A percentile compares a stretch with the other conserved stretches of the same genome.
Evolutionary conservation across 352 stramenopile species (phyloP).

Genomic region (Phytopythium helicoides): DNA sequence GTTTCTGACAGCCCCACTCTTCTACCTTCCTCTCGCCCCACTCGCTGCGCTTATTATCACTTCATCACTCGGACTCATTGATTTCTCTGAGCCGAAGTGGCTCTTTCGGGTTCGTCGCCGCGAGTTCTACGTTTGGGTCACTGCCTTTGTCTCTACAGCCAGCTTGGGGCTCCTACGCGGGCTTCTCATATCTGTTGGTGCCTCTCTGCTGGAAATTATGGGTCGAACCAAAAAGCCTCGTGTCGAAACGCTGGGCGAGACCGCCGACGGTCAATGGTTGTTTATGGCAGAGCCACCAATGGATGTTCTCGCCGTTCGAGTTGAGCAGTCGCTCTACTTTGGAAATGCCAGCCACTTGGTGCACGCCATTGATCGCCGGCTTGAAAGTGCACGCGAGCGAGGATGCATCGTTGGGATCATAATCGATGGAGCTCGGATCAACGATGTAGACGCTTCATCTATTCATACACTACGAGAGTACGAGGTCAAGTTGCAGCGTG

Average conservation of each 20-base stretch:
- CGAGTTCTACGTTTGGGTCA: conserved; percentile 68
- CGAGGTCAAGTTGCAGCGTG: conserved; percentile 13
- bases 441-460: conserved; percentile 21
- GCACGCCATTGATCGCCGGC: conserved; percentile 39
- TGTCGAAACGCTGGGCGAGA: conserved; percentile 42
- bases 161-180: conserved; percentile 44
- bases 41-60: conserved; percentile 90
- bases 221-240: conserved; percentile 54
- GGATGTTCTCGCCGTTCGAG: conserved; percentile 54
- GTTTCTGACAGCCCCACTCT: conserved; percentile 86
- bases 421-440: conserved; percentile 52
- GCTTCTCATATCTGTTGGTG: conserved; percentile 47
- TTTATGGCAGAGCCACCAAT: conserved; percentile 14
- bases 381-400: conserved; percentile 34
- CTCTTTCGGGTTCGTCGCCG: conserved; percentile 59
- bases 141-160: conserved; percentile 46
- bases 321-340: conserved; percentile 73
- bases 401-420: conserved; percentile 70
- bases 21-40: conserved; percentile 86
- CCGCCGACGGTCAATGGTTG: conserved; percentile 31
- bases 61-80: conserved; percentile 82
- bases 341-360: conserved; percentile 65
- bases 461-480: conserved; percentile 25
- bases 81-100: conserved; percentile 85
- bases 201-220: conserved; percentile 65